Percentiles rank a stretch among this genome's conserved stretches.
Evolutionary conservation across 2,329 filamentous ascomycete genomes (phyloP).

Genomic region (Aspergillus quadricinctus): DNA sequence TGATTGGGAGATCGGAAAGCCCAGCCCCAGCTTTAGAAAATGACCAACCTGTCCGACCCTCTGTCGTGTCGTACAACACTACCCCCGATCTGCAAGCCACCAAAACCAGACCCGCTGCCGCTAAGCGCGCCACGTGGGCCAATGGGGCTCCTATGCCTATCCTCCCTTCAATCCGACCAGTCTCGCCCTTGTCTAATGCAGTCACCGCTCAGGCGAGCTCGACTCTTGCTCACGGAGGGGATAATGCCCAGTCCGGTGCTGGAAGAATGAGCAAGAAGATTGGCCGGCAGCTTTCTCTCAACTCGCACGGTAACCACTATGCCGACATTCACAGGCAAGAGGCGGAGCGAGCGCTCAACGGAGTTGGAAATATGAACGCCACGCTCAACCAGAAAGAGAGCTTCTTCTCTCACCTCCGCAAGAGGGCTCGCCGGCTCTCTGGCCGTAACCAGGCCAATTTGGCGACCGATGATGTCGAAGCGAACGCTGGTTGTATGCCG

Average conservation of each 20-base stretch:
- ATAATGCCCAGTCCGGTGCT: constrained; percentile 34
- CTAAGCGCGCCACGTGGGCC: constrained; percentile 90
- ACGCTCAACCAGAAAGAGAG: constrained; percentile 83
- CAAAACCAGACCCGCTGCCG: constrained; percentile 55
- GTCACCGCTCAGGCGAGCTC: constrained; percentile 84
- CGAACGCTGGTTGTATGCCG: constrained; percentile 85
- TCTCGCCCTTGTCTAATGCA: constrained; percentile 92
- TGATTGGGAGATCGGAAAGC: constrained; percentile 74
- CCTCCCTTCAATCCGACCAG: constrained; percentile 85
- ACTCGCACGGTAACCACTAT: constrained; percentile 90
- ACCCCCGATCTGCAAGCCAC: constrained; percentile 41
- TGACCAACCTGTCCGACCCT: constrained; percentile 34
- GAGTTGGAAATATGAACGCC: constrained; percentile 68
- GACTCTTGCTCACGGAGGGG: constrained; percentile 53
- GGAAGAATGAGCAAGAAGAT: constrained; percentile 80
- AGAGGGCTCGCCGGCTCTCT: constrained; percentile 86
- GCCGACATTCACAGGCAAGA: constrained; percentile 85
- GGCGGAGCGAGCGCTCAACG: constrained; percentile 84
- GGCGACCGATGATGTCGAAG: constrained; percentile 81
- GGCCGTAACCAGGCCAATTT: constrained; percentile 83
- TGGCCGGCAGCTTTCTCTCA: constrained; percentile 86
- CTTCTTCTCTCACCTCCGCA: constrained; percentile 96
- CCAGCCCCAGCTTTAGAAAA: constrained; percentile 54
- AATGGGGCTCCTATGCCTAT: constrained; percentile 91
- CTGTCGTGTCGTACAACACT: constrained; percentile 40